These are phyloP conservation scores for Trichoderma sp. DNA, from an alignment of 2,329 filamentous ascomycete species.

Conservation along the genomic window DNA sequence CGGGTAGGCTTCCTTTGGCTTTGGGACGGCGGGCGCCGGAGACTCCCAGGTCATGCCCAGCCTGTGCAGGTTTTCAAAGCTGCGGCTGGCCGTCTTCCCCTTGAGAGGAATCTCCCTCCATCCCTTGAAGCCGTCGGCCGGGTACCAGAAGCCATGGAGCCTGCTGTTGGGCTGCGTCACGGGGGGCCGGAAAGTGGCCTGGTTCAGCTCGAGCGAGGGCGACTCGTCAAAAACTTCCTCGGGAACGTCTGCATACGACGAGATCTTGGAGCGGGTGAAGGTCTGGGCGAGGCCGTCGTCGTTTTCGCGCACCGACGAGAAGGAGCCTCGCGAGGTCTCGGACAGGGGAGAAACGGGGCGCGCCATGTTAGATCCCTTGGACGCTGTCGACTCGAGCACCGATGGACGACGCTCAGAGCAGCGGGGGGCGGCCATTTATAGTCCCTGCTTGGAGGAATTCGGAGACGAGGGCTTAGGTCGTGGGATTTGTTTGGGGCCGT, in stretches of 20 bases:
- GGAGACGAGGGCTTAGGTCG: slow-evolving; percentile 6
- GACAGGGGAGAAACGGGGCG: slow-evolving; percentile 43
- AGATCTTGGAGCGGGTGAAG: slow-evolving; percentile 65
- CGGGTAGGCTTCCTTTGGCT: slow-evolving; percentile 37
- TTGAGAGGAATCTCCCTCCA: slow-evolving; percentile 65
- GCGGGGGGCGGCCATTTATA: slow-evolving; percentile 26
- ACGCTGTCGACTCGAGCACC: slow-evolving; percentile 28
- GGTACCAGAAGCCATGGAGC: slow-evolving; percentile 61
- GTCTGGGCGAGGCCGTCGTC: slow-evolving; percentile 62
- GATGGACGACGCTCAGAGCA: slow-evolving; percentile 35
- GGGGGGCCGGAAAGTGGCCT: slow-evolving; percentile 54
- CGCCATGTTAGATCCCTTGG: slow-evolving; percentile 44
- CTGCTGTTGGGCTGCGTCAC: slow-evolving; percentile 58
- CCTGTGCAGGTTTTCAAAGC: slow-evolving; percentile 61
- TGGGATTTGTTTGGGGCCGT: not conserved
- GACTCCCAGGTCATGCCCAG: slow-evolving; percentile 59
- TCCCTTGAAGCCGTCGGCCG: slow-evolving; percentile 60
- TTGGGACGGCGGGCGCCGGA: slow-evolving; percentile 40
- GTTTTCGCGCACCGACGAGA: slow-evolving; percentile 64
- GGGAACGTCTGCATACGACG: slow-evolving; percentile 55
- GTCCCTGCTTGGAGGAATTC: not conserved
- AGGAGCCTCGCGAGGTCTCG: slow-evolving; percentile 55
- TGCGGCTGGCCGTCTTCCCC: slow-evolving; percentile 62
- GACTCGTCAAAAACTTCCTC: slow-evolving; percentile 58
- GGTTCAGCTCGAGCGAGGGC: slow-evolving; percentile 47